Base-by-base conservation (phyloP, 345 rosid genomes). In the Boechera retrofracta region DNA sequence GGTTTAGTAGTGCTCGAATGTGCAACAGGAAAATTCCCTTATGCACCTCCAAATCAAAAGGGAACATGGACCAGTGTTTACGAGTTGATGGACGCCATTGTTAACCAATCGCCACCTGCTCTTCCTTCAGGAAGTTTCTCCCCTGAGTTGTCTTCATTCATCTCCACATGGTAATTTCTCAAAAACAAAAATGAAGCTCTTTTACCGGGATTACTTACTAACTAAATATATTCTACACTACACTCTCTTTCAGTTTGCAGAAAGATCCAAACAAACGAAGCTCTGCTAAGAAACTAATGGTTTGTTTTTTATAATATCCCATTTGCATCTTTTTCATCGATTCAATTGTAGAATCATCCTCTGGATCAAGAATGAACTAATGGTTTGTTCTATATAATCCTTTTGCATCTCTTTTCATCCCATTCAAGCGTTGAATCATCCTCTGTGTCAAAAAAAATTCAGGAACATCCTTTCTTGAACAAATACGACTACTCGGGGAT, bases 51-150 rank as follows among this genome's bases (percentile, higher is more conserved):
- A 0, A 84, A 77, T 42, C 83, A 82, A 77, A 84, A 55, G 73
- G 87, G 86, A 78, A 89, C 89, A 44, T 92, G 99, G 97, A 38
- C 35, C 36, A 87, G 81, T 69, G 89, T 95, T 67, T 92, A 81
- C 63, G 98, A 92, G 86, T 91, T 95, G 61, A 88, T 95, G 92
- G 92, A 84, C 87, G 83, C 91, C 71, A 84, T 95, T 73, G 99
- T 95, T 47, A 96, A 88, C 7, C 79, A 86, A 48, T 88, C 99
- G 64, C 90, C 91, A 48, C 98, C 99, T 10, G 64, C 68, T 74
- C 89, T 89, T 68, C 80, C 94, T 83, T 64, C 92, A 33, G 88
- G 85, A 73, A 85, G 82, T 21, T 92, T 86, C 81, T 84, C 96
- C 67, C 82, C 86, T 1, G 92, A 90, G 80, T 85, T 92, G 75